These are phyloP conservation scores for Graphilbum fragrans DNA, from an alignment of 2,329 filamentous ascomycete species.

Conservation along the genomic window DNA sequence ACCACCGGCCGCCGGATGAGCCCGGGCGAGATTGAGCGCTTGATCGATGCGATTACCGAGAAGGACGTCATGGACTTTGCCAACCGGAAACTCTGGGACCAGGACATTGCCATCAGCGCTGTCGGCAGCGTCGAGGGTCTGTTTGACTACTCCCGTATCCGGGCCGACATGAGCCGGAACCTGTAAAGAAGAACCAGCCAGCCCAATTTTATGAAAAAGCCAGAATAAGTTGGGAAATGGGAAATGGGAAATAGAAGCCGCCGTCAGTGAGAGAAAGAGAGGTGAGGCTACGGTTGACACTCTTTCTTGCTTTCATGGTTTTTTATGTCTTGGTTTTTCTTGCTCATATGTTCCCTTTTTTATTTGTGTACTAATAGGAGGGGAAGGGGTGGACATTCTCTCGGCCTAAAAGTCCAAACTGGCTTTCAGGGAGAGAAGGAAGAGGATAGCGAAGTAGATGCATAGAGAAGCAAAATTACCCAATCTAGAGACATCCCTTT, in stretches of 20 bases:
- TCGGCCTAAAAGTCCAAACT: too few relatives aligned
- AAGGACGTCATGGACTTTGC: conserved; percentile 98
- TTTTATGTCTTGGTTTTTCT: not conserved
- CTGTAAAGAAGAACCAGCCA: conserved; percentile 15
- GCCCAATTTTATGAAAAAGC: too few relatives aligned
- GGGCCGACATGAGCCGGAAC: conserved; percentile 24
- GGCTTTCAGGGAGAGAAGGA: too few relatives aligned
- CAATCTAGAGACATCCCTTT: too few relatives aligned
- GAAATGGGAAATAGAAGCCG: not conserved
- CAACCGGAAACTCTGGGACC: conserved; percentile 91
- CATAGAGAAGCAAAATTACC: too few relatives aligned
- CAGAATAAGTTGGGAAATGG: too few relatives aligned
- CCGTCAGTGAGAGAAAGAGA: too few relatives aligned
- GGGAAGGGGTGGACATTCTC: not conserved
- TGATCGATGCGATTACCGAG: conserved; percentile 78
- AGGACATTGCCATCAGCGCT: conserved; percentile 86
- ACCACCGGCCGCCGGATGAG: conserved; percentile 87
- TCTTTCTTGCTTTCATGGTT: too few relatives aligned
- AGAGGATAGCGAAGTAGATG: too few relatives aligned
- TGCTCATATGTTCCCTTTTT: too few relatives aligned
- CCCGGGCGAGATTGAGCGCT: conserved; percentile 88
- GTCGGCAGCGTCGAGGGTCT: conserved; percentile 86
- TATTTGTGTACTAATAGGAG: not conserved
- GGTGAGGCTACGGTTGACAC: too few relatives aligned
- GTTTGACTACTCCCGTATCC: conserved; percentile 50